Evolutionary conservation across 805 yeast species (phyloP).

Genomic region (Kluyveromyces lactis): DNA sequence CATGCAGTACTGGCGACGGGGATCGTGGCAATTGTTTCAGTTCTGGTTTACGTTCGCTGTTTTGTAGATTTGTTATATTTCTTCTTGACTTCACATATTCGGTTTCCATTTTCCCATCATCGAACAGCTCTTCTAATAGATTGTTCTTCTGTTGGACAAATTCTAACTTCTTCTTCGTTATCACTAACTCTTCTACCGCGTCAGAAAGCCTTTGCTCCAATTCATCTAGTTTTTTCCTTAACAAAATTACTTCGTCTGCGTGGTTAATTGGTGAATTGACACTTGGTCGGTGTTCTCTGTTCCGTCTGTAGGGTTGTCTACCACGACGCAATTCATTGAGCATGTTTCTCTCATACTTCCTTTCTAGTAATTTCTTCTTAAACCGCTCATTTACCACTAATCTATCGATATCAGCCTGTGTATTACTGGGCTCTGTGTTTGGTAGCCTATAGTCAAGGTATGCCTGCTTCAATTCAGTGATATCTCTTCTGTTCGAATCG

Average conservation of each 20-base stretch:
- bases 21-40: conserved; percentile 25
- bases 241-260: conserved; percentile 14
- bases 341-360: conserved; percentile 22
- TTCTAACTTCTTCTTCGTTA: conserved; percentile 18
- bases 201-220: conserved; percentile 10
- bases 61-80: conserved; percentile 26
- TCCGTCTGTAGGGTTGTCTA: conserved; percentile 7
- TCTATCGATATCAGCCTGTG: conserved; percentile 6
- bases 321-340: conserved; percentile 20
- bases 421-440: neutral
- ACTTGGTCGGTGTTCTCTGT: neutral
- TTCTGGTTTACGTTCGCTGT: conserved; percentile 24
- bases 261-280: neutral
- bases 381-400: conserved; percentile 24
- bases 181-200: conserved; percentile 13
- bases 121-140: conserved; percentile 22
- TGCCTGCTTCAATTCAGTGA: conserved; percentile 15
- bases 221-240: conserved; percentile 12
- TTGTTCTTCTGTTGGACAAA: conserved; percentile 26
- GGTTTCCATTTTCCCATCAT: conserved; percentile 27
- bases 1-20: conserved; percentile 12
- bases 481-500: conserved; percentile 15
- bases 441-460: conserved; percentile 10
- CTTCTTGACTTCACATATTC: conserved; percentile 27
- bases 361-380: conserved; percentile 20